Conservation (phyloP, 306 rosid genomes). For the cucumber (Cucumis sativus) region Cucumber_9930_V3 NC_026660.2:30165501-30166000, state of each 20-base stretch:
- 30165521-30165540: neutral
- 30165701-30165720: slow-evolving; percentile 50
- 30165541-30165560: slow-evolving; percentile 49
- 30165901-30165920: slow-evolving; percentile 82
- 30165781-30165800: slow-evolving; percentile 62
- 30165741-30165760: slow-evolving; percentile 70
- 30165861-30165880: slow-evolving; percentile 51
- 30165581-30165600: slow-evolving; percentile 69
- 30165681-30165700: slow-evolving; percentile 68
- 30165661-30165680: slow-evolving; percentile 66
- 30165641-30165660: slow-evolving; percentile 82
- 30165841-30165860: slow-evolving; percentile 65
- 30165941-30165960: neutral
- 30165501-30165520: neutral
- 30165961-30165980: neutral
- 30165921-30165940: slow-evolving; percentile 43
- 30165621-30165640: slow-evolving; percentile 66
- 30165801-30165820: slow-evolving; percentile 81
- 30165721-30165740: slow-evolving; percentile 70
- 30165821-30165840: slow-evolving; percentile 64
- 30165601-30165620: slow-evolving; percentile 51
- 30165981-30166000: neutral
- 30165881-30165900: slow-evolving; percentile 62
- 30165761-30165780: slow-evolving; percentile 62
- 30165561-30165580: slow-evolving; percentile 88